Percentiles rank a stretch among this genome's conserved stretches.
These are phyloP conservation scores for Zymoseptoria pseudotritici DNA, from an alignment of 2,329 filamentous ascomycete genomes.

Conservation along the genomic window DNA sequence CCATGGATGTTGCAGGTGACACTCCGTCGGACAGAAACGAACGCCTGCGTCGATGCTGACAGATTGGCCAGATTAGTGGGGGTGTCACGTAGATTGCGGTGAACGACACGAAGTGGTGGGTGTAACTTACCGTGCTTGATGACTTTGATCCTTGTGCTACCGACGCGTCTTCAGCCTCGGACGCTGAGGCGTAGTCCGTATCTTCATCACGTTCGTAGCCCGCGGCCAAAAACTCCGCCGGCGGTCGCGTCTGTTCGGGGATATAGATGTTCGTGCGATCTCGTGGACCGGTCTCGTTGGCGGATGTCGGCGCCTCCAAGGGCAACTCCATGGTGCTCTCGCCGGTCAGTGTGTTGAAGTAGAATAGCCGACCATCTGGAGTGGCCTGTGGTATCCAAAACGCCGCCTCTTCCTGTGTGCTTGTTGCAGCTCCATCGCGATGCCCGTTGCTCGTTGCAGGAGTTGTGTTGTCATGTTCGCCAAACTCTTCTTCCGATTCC, in stretches of 20 bases:
- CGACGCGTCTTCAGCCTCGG: slow-evolving; percentile 71
- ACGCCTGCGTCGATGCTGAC: slow-evolving; percentile 55
- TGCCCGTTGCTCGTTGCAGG: slow-evolving; percentile 13
- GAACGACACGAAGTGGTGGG: slow-evolving; percentile 15
- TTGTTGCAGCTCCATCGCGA: slow-evolving; percentile 57
- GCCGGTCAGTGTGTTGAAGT: slow-evolving; percentile 96
- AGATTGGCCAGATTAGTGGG: slow-evolving; percentile 18
- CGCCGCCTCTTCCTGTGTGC: slow-evolving; percentile 75
- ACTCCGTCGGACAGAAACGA: slow-evolving; percentile 62
- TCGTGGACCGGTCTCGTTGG: slow-evolving; percentile 74
- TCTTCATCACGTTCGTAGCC: slow-evolving; percentile 79
- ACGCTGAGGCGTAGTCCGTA: slow-evolving; percentile 83
- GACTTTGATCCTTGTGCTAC: slow-evolving; percentile 61
- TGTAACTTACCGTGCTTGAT: slow-evolving; percentile 52
- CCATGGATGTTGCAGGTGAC: slow-evolving; percentile 83
- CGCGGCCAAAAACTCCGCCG: slow-evolving; percentile 74
- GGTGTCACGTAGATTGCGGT: slow-evolving; percentile 20
- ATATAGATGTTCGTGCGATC: slow-evolving; percentile 84
- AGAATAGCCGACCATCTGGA: slow-evolving; percentile 84
- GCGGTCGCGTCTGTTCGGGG: slow-evolving; percentile 82
- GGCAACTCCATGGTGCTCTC: slow-evolving; percentile 92
- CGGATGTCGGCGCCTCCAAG: slow-evolving; percentile 76
- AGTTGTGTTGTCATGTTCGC: slow-evolving; percentile 48
- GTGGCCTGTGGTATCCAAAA: slow-evolving; percentile 99
- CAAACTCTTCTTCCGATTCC: slow-evolving; percentile 61